A percentile compares a stretch with the other conserved stretches of the same genome.
Conservation (phyloP, 1,284 basidiomycete genomes). For the Meira miltonrushii region DNA sequence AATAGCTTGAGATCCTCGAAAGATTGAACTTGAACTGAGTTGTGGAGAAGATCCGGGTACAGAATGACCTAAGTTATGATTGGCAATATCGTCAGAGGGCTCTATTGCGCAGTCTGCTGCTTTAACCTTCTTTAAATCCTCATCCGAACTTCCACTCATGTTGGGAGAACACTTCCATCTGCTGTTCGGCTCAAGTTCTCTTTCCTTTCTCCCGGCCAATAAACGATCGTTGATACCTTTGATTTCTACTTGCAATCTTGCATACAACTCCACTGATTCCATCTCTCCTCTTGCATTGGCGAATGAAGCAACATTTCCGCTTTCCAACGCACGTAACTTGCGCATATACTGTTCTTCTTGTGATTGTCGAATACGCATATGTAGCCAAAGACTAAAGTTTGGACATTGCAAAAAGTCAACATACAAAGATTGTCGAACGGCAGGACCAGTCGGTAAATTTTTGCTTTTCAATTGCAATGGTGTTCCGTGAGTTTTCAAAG, state of each 20-base stretch:
- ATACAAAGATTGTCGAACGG: constrained; percentile 38
- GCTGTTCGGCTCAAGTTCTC: constrained; percentile 28
- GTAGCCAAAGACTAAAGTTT: constrained; percentile 48
- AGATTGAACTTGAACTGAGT: background rate
- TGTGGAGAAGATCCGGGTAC: too few relatives aligned
- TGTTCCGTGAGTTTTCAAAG: constrained; percentile 69
- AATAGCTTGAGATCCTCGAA: too few relatives aligned
- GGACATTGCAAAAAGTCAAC: constrained; percentile 43
- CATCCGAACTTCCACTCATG: constrained; percentile 8
- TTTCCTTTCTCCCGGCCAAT: constrained; percentile 15
- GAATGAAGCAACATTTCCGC: constrained; percentile 39
- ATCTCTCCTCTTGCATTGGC: constrained; percentile 32
- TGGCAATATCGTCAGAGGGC: background rate
- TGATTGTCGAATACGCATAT: constrained; percentile 30
- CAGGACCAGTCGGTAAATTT: constrained; percentile 39
- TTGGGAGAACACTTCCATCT: constrained; percentile 26
- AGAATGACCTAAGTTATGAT: too few relatives aligned
- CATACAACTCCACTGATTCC: constrained; percentile 42
- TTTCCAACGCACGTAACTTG: constrained; percentile 30
- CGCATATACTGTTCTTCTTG: constrained; percentile 43
- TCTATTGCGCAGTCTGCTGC: background rate
- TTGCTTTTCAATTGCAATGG: constrained; percentile 43
- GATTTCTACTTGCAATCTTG: constrained; percentile 38
- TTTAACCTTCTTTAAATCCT: background rate
- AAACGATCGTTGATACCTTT: constrained; percentile 28